Conservation (phyloP, 257 asterid genomes). For the Solanum corneliomulleri region DNA sequence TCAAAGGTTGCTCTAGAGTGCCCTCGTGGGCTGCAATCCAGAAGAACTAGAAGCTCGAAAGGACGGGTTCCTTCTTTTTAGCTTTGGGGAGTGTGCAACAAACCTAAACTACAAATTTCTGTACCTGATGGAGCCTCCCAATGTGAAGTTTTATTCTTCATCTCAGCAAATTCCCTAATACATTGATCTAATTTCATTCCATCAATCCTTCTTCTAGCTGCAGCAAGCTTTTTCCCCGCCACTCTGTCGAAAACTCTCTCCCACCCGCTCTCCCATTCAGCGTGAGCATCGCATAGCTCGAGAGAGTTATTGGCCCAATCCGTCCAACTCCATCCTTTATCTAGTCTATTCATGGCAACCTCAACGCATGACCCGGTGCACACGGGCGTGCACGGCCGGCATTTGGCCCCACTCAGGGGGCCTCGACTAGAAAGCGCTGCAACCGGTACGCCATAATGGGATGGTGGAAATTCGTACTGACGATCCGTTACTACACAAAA, state of each 20-base stretch:
- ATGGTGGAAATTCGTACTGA: constrained; percentile 48
- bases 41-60: background rate
- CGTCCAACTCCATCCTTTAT: constrained; percentile 78
- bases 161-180: constrained; percentile 39
- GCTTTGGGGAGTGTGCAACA: background rate
- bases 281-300: constrained; percentile 66
- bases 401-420: constrained; percentile 73
- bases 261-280: constrained; percentile 75
- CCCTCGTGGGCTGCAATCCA: background rate
- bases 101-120: constrained; percentile 53
- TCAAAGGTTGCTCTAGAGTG: background rate
- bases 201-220: constrained; percentile 27
- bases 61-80: background rate
- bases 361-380: constrained; percentile 65
- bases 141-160: constrained; percentile 36
- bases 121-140: constrained; percentile 59
- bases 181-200: constrained; percentile 40
- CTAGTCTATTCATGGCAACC: constrained; percentile 36
- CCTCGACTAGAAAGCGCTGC: constrained; percentile 71
- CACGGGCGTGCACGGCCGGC: constrained; percentile 65
- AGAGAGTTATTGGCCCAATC: constrained; percentile 53
- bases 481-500: constrained; percentile 83
- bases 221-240: constrained; percentile 40
- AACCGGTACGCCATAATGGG: constrained; percentile 63
- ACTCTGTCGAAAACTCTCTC: constrained; percentile 39